These are phyloP conservation scores for Pichia membranifaciens DNA, from an alignment of 805 yeast species.

Conservation along the genomic window DNA sequence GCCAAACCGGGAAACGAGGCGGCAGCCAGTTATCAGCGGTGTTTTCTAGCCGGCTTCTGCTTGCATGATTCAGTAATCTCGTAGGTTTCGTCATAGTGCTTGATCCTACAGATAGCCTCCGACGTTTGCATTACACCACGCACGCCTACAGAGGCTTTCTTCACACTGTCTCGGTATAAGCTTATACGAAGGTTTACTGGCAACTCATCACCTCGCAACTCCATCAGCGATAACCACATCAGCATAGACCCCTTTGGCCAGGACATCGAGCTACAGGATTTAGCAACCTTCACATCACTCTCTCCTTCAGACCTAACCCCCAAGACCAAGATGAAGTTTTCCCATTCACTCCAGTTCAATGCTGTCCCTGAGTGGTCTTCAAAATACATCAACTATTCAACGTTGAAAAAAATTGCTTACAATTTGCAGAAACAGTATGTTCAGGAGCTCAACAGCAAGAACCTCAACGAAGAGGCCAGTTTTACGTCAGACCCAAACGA, in stretches of 20 bases:
- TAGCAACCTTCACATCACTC: background rate
- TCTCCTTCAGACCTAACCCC: background rate
- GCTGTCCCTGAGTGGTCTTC: constrained; percentile 99
- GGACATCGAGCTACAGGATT: background rate
- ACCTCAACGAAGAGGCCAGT: constrained; percentile 24
- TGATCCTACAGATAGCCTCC: too few species aligned
- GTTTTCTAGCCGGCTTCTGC: too few species aligned
- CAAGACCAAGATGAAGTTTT: constrained; percentile 72
- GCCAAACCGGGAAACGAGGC: background rate
- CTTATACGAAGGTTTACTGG: too few species aligned
- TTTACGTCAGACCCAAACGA: constrained; percentile 30
- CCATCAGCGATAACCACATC: background rate
- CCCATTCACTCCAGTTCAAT: constrained; percentile 90
- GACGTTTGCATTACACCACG: background rate
- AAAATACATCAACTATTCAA: constrained; percentile 83
- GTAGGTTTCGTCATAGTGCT: too few species aligned
- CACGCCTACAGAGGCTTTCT: background rate
- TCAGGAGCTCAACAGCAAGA: constrained; percentile 22
- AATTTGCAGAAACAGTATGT: constrained; percentile 63
- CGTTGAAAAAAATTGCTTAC: constrained; percentile 79
- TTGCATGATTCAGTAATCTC: too few species aligned
- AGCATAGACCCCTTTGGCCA: background rate
- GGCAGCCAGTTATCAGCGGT: too few species aligned
- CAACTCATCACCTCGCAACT: background rate
- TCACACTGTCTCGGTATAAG: background rate